phyloP scores from a whole-genome alignment of 768 basidiomycete species.

The Termitomyces sp. region DNA sequence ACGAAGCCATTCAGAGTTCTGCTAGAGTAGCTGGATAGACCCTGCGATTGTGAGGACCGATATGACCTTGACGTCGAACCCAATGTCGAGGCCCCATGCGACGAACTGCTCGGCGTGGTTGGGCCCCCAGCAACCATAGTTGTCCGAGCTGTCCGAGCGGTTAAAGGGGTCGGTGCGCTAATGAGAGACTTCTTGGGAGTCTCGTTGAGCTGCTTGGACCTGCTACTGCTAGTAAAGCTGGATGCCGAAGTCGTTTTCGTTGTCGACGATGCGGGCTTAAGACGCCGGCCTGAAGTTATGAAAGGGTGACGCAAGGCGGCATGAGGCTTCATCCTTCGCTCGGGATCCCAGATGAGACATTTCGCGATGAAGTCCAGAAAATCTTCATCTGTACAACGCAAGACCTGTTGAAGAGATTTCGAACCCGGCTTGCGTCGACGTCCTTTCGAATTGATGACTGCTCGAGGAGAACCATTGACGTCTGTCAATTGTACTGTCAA shows the following conservation, averaged over 20 bases:
- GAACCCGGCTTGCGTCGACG: slow-evolving; percentile 87
- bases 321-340: slow-evolving; percentile 90
- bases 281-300: slow-evolving; percentile 60
- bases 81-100: slow-evolving; percentile 46
- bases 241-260: slow-evolving; percentile 56
- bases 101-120: slow-evolving; percentile 51
- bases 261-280: slow-evolving; percentile 41
- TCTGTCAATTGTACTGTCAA: slow-evolving; percentile 42
- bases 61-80: slow-evolving; percentile 63
- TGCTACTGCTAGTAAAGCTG: slow-evolving; percentile 43
- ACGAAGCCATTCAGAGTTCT: slow-evolving; percentile 67
- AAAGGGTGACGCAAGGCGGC: slow-evolving; percentile 90
- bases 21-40: slow-evolving; percentile 69
- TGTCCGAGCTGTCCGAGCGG: slow-evolving; percentile 67
- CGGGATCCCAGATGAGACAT: slow-evolving; percentile 98
- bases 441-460: slow-evolving; percentile 95
- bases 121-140: slow-evolving; percentile 40
- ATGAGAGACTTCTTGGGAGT: slow-evolving; percentile 90
- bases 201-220: slow-evolving; percentile 49
- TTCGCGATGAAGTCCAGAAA: slow-evolving; percentile 97
- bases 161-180: slow-evolving; percentile 82
- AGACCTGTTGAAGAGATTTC: slow-evolving; percentile 83
- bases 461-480: slow-evolving; percentile 86
- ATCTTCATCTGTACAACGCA: slow-evolving; percentile 89
- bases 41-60: slow-evolving; percentile 62